A percentile compares a stretch with the other conserved stretches of the same genome.
These are phyloP conservation scores for Wickerhamiella occidentalis DNA, from an alignment of 805 yeast species.

Conservation along the genomic window DNA sequence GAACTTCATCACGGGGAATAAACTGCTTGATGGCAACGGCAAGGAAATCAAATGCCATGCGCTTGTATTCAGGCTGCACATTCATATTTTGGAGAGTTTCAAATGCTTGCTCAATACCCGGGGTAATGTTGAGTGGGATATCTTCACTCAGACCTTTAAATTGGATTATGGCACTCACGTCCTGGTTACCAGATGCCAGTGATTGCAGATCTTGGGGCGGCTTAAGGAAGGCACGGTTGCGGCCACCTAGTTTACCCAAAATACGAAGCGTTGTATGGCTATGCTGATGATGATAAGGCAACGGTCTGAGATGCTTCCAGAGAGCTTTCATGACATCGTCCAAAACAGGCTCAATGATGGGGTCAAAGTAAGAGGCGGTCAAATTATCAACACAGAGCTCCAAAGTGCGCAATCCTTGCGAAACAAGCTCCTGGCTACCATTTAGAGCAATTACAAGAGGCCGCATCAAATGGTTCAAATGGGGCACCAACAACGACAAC, in stretches of 20 bases:
- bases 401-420: slow-evolving; percentile 88
- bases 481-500: slow-evolving; percentile 85
- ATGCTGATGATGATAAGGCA: slow-evolving; percentile 90
- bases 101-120: slow-evolving; percentile 72
- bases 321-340: slow-evolving; percentile 89
- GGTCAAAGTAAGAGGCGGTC: slow-evolving; percentile 94
- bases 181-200: slow-evolving; percentile 44
- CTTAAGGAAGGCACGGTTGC: slow-evolving; percentile 74
- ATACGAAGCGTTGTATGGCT: slow-evolving; percentile 90
- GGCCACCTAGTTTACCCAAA: slow-evolving; percentile 90
- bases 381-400: slow-evolving; percentile 93
- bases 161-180: slow-evolving; percentile 52
- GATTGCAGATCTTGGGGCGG: slow-evolving; percentile 57
- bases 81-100: slow-evolving; percentile 56
- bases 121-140: slow-evolving; percentile 65
- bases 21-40: slow-evolving; percentile 54
- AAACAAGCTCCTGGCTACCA: slow-evolving; percentile 80
- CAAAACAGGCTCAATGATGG: slow-evolving; percentile 90
- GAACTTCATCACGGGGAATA: slow-evolving; percentile 36
- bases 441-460: slow-evolving; percentile 86
- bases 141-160: slow-evolving; percentile 55
- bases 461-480: slow-evolving; percentile 71
- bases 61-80: slow-evolving; percentile 48
- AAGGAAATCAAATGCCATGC: slow-evolving; percentile 66
- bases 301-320: slow-evolving; percentile 81